A percentile compares a stretch with the other conserved stretches of the same genome.
Evolutionary conservation across 2,329 filamentous ascomycete species (phyloP).

Genomic region (Ilyonectria mors-panacis): DNA sequence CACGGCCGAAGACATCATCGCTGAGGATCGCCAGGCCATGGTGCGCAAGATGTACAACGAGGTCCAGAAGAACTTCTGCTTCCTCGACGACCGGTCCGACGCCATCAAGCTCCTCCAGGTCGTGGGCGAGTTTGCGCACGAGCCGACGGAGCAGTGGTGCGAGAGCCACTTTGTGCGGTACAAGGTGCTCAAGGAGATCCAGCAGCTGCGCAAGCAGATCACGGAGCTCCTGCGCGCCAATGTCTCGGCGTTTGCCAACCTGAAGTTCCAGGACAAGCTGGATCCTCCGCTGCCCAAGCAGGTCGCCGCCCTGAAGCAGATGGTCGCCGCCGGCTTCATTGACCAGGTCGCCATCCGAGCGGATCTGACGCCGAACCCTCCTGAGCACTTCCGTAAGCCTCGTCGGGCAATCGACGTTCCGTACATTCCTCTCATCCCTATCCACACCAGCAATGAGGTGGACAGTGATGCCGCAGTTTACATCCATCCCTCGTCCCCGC

Average conservation of each 20-base stretch:
- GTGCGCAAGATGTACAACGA: conserved; percentile 75
- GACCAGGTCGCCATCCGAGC: conserved; percentile 95
- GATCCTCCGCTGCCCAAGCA: conserved; percentile 75
- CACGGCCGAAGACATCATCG: conserved; percentile 78
- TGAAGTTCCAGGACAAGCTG: conserved; percentile 69
- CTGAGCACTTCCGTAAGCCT: conserved; percentile 77
- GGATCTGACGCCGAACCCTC: conserved; percentile 83
- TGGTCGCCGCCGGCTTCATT: conserved; percentile 92
- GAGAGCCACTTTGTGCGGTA: conserved; percentile 85
- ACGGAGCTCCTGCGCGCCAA: conserved; percentile 84
- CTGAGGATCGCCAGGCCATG: conserved; percentile 78
- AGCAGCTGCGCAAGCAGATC: conserved; percentile 86
- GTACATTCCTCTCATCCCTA: conserved; percentile 87
- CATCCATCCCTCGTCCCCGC: conserved; percentile 87
- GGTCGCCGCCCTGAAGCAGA: conserved; percentile 87
- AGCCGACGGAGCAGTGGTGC: conserved; percentile 81
- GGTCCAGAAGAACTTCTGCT: conserved; percentile 84
- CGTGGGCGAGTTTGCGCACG: conserved; percentile 87
- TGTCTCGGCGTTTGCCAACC: conserved; percentile 75
- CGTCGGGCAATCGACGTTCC: conserved; percentile 92
- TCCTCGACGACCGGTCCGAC: conserved; percentile 86
- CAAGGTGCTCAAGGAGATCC: conserved; percentile 89
- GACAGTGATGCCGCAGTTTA: conserved; percentile 80
- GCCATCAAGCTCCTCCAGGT: conserved; percentile 92
- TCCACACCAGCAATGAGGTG: conserved; percentile 60